These are phyloP conservation scores for Tuber calosporum DNA, from an alignment of 495 filamentous ascomycete genomes.

Conservation along the genomic window DNA sequence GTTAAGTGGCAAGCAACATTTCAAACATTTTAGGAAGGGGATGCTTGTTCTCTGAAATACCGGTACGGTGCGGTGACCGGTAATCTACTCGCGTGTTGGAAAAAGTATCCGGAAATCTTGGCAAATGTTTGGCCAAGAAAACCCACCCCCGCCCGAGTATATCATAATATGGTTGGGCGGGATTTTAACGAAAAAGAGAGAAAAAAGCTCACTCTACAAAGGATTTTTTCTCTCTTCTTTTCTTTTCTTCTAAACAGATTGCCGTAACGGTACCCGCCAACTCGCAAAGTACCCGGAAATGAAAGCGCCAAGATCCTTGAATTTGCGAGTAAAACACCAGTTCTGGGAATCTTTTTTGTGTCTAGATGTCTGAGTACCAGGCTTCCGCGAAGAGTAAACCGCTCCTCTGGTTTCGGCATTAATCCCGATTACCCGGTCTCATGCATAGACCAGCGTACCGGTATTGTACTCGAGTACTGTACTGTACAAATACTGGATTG, in stretches of 20 bases:
- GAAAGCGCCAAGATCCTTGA: background rate
- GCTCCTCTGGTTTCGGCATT: background rate
- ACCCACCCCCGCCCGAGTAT: too few species aligned
- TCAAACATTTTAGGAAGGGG: background rate
- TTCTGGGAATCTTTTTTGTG: background rate
- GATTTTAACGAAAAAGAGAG: background rate
- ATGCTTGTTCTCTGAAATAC: background rate
- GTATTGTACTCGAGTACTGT: too few species aligned
- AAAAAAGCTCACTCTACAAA: background rate
- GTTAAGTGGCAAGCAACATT: background rate
- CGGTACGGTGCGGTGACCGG: too few species aligned
- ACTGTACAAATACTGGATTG: too few species aligned
- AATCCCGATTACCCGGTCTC: background rate
- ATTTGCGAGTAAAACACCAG: background rate
- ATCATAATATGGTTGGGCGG: too few species aligned
- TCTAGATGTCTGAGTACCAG: background rate
- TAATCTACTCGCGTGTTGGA: background rate
- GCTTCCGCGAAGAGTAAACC: background rate
- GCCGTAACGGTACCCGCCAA: background rate
- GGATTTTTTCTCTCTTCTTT: background rate
- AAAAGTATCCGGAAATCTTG: background rate
- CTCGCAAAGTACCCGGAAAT: background rate
- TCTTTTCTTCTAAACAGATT: background rate
- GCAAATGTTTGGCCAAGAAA: background rate
- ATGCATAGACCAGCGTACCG: background rate